Evolutionary conservation across 768 basidiomycete species (phyloP), one percentile per base, ranked within the genome.

Genomic region (Kwoniella bestiolae): DNA sequence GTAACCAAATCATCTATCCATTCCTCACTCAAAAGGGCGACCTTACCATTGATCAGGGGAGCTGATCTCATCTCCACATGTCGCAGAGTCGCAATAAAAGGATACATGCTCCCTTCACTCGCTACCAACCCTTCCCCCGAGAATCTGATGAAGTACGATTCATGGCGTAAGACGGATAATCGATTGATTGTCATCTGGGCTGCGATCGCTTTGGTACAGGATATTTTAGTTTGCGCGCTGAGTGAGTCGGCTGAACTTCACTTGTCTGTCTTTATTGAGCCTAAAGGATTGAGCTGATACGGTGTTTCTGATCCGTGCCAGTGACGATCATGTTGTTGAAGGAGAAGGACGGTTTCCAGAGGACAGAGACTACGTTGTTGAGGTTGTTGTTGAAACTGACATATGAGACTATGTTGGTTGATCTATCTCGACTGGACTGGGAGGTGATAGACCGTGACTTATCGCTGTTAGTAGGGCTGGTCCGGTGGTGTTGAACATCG

Each of bases 241-340:
- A 65, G 63, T 59, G 18, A 51, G 63, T 52, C 14, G 12, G 9
- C 23, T n/a, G 26, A 53, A 28, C 21, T 14, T 31, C 8, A 7
- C 25, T 53, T n/a, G 51, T 18, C n/a, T 11, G 3, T 23, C 35
- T 38, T 11, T 16, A 47, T 8, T 44, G 34, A 6, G 2, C 12
- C 5, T 25, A 28, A 52, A 52, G n/a, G 51, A 23, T 23, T 32
- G 29, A 34, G 46, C 35, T 61, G 60, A 61, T 21, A 16, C n/a
- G 14, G 2, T 41, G 6, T 11, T 11, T 38, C 3, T 5, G 5
- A 21, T 21, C 6, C 5, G 38, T 11, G 5, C 18, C 9, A 65
- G 63, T 65, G 63, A 65, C 63, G 23, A 28, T 35, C 18, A 65
- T 65, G 63, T 34, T 65, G 34, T 49, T 65, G 18, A 65, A 53